Conservation (phyloP, 345 rosid species). For the Acer saccharum region DNA sequence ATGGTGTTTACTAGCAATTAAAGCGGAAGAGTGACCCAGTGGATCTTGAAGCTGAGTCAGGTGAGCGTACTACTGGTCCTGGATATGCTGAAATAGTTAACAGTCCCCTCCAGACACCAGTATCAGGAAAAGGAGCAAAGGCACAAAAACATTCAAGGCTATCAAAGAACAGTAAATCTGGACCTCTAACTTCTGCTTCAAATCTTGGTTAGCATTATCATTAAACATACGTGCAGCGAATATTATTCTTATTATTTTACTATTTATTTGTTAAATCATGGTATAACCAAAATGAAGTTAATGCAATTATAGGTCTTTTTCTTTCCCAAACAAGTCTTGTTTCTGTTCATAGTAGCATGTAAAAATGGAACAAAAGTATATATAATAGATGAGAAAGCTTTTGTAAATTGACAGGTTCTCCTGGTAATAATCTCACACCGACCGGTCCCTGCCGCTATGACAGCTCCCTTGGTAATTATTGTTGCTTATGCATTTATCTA, state of each 20-base stretch:
- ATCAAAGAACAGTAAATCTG: slow-evolving; percentile 57
- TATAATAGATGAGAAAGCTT: slow-evolving; percentile 25
- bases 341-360: background rate
- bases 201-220: slow-evolving; percentile 57
- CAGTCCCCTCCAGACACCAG: slow-evolving; percentile 72
- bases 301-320: slow-evolving; percentile 5
- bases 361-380: slow-evolving; percentile 15
- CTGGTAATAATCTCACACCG: slow-evolving; percentile 72
- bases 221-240: slow-evolving; percentile 7
- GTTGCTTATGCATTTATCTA: background rate
- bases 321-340: slow-evolving; percentile 6
- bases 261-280: background rate
- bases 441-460: slow-evolving; percentile 96
- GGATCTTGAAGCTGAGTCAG: slow-evolving; percentile 56
- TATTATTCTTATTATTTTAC: background rate
- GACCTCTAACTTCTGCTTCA: slow-evolving; percentile 57
- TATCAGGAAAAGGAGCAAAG: slow-evolving; percentile 75
- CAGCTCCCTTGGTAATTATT: slow-evolving; percentile 84
- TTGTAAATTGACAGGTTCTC: slow-evolving; percentile 78
- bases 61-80: slow-evolving; percentile 50
- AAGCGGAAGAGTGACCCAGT: slow-evolving; percentile 75
- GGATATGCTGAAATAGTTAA: slow-evolving; percentile 48
- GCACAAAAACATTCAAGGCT: slow-evolving; percentile 64
- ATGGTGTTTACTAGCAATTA: slow-evolving; percentile 44
- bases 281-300: background rate